Base-by-base conservation (phyloP, 495 filamentous ascomycete species). In the Jackrogersella multiformis region DNA sequence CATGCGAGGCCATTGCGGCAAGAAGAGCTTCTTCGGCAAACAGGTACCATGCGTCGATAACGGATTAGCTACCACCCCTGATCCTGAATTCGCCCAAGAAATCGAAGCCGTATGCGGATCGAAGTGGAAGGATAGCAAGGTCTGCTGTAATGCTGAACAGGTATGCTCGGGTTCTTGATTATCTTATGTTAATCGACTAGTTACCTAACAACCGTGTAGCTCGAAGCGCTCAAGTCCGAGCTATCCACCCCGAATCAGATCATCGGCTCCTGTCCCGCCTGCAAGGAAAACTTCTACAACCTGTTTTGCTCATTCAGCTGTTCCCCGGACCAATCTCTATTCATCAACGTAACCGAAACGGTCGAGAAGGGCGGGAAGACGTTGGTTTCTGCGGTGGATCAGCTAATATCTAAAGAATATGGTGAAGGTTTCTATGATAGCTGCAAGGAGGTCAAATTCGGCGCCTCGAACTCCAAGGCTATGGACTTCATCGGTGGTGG, bases 391-490 rank as follows among this genome's bases (percentile, higher is more conserved):
- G 93, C 97, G 77, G 76, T 98, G 20, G 92, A 97, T 68, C 93
- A 97, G 66, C 73, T 98, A n/a, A 87, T 96, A 73, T 92, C 92
- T 0, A 84, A 93, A 54, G 84, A 90, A 52, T 99, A 94, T 78
- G 94, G 93, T 23, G 85, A 86, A 36, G 93, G 92, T 2, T 97
- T 98, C 79, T 99, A 92, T 77, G 84, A 96, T 74, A 98, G 95
- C 75, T 99, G 95, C 80, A 99, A 98, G 77, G 92, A 98, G 75
- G 93, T 99, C 74, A 97, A 98, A 73, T 97, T 97, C 72, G 95
- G 94, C 13, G 89, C 92, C 2, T 94, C 96, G 2, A 96, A 96
- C 64, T 88, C 90, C 18, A 90, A 89, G 69, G 94, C 94, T 9
- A 99, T 99, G 84, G 89, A 92, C 62, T 88, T 98, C 66, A 97